phyloP scores from a whole-genome alignment of 2,329 filamentous ascomycete species.

The Fusarium sp. region DNA sequence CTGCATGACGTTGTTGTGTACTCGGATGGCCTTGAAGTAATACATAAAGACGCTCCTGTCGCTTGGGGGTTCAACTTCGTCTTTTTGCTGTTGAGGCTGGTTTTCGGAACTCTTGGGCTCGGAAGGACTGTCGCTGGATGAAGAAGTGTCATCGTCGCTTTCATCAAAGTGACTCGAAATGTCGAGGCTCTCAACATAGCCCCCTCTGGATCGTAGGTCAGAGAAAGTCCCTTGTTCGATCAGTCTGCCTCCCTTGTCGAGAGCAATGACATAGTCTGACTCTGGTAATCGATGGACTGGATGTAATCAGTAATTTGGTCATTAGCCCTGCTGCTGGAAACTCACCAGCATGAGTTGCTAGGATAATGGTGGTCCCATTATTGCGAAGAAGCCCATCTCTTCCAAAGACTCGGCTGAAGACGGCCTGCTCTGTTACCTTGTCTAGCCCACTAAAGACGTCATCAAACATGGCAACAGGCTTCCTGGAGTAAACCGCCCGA shows the following conservation, averaged over 20 bases:
- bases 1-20: conserved; percentile 35
- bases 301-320: background rate
- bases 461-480: conserved; percentile 52
- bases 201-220: conserved; percentile 50
- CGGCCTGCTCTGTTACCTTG: conserved; percentile 54
- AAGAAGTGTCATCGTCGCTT: conserved; percentile 6
- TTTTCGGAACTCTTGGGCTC: background rate
- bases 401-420: conserved; percentile 55
- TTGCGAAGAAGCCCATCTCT: conserved; percentile 49
- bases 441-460: conserved; percentile 57
- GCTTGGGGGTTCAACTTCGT: conserved; percentile 20
- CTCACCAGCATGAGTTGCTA: conserved; percentile 52
- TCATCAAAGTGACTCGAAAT: conserved; percentile 42
- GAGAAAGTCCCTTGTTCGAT: conserved; percentile 56
- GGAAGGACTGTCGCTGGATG: background rate
- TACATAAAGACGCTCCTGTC: conserved; percentile 46
- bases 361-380: conserved; percentile 45
- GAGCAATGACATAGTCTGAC: conserved; percentile 58
- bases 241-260: conserved; percentile 54
- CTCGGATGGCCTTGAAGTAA: conserved; percentile 42
- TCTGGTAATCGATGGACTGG: conserved; percentile 50
- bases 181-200: conserved; percentile 53
- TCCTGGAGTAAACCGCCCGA: conserved; percentile 49
- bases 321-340: background rate
- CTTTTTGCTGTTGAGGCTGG: background rate